phyloP scores from a whole-genome alignment of 2,329 filamentous ascomycete genomes.

The Chaetomium strumarium region DNA sequence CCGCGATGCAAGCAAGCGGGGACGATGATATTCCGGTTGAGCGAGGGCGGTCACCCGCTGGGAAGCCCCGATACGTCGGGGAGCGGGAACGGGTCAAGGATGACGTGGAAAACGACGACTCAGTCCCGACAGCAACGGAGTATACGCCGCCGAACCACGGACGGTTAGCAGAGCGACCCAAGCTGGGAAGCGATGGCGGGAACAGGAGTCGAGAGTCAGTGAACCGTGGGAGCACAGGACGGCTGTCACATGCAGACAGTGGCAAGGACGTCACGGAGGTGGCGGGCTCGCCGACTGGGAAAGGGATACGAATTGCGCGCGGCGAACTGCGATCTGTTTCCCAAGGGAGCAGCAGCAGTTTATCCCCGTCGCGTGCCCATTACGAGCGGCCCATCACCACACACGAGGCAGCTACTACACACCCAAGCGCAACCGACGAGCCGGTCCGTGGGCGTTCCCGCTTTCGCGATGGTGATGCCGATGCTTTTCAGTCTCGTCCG shows the following conservation, averaged over 20 bases:
- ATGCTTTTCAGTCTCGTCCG: not conserved
- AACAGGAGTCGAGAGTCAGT: not conserved
- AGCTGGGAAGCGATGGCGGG: not conserved
- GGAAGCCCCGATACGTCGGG: not conserved
- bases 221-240: constrained; percentile 2
- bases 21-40: not conserved
- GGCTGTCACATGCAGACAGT: constrained; percentile 15
- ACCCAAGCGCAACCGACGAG: too few relatives aligned
- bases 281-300: constrained; percentile 4
- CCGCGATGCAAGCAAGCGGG: not conserved
- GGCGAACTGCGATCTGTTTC: not conserved
- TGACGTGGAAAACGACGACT: not conserved
- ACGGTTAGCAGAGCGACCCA: not conserved
- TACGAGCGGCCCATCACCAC: not conserved
- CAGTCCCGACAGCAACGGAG: not conserved
- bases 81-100: not conserved
- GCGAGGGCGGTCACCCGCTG: not conserved
- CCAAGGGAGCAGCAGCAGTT: not conserved
- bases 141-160: not conserved
- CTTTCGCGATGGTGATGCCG: not conserved
- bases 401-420: not conserved
- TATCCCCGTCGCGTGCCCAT: not conserved
- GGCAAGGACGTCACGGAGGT: constrained; percentile 20
- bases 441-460: too few relatives aligned
- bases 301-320: not conserved